Conservation (phyloP, 139 green algal genomes). For the Raphidocelis subcapitata region DNA sequence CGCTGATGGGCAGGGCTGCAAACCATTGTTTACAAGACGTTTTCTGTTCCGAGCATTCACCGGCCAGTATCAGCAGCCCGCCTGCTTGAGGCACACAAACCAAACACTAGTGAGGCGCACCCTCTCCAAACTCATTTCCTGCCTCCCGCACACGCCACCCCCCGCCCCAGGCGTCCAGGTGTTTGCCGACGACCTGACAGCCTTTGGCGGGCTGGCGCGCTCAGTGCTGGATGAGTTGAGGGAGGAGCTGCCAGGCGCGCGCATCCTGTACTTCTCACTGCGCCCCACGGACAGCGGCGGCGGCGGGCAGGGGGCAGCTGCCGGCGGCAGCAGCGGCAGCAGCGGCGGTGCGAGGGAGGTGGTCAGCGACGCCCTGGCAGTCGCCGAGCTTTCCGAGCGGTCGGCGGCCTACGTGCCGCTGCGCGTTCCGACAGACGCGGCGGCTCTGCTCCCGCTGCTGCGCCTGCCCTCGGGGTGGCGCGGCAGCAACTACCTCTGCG, state of each 20-base stretch:
- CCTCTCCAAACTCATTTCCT: too few relatives aligned
- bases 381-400: slow-evolving; percentile 26
- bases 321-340: neutral
- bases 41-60: too few relatives aligned
- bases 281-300: slow-evolving; percentile 1
- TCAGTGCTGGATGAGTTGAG: slow-evolving; percentile 42
- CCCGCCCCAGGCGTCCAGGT: slow-evolving; percentile 59
- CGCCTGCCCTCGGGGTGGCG: slow-evolving; percentile 3
- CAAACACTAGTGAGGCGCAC: too few relatives aligned
- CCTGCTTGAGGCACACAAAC: too few relatives aligned
- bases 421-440: slow-evolving; percentile 1
- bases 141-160: too few relatives aligned
- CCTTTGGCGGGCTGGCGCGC: slow-evolving; percentile 47
- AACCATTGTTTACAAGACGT: too few relatives aligned
- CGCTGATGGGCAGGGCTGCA: too few relatives aligned
- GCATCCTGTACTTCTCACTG: slow-evolving; percentile 27
- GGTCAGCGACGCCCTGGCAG: slow-evolving; percentile 38
- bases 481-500: slow-evolving; percentile 15
- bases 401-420: slow-evolving; percentile 47
- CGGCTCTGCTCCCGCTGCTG: slow-evolving; percentile 25
- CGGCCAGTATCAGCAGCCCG: too few relatives aligned
- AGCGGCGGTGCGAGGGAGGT: slow-evolving; percentile 9
- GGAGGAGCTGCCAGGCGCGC: slow-evolving; percentile 3
- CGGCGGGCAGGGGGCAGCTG: neutral
- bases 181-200: slow-evolving; percentile 56